A percentile compares a stretch with the other conserved stretches of the same genome.
Conservation (phyloP, 208 protist genomes). For the Trypanosoma cruzi region DNA sequence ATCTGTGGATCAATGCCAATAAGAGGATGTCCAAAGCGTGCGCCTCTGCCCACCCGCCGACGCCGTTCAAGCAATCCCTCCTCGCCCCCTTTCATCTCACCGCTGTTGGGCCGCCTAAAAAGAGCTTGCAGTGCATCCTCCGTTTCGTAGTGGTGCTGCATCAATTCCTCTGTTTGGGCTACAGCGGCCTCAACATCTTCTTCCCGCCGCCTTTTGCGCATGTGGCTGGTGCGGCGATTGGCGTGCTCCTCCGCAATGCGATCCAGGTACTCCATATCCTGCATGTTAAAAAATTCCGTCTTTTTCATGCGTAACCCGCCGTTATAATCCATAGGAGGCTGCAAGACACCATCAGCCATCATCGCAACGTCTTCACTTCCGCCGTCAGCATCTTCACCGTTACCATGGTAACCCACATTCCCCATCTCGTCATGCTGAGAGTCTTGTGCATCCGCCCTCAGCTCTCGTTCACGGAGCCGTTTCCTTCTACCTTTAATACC, state of each 20-base stretch:
- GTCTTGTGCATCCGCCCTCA: slow-evolving; percentile 18
- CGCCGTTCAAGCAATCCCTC: slow-evolving; percentile 27
- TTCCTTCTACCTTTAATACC: slow-evolving; percentile 85
- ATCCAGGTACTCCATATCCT: slow-evolving; percentile 82
- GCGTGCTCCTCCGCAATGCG: slow-evolving; percentile 76
- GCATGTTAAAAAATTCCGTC: slow-evolving; percentile 82
- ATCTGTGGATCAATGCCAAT: slow-evolving; percentile 64
- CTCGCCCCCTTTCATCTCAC: slow-evolving; percentile 19
- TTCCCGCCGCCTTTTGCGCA: slow-evolving; percentile 26
- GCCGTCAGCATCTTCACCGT: slow-evolving; percentile 17
- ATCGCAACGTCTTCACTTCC: slow-evolving; percentile 18
- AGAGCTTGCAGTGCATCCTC: slow-evolving; percentile 16
- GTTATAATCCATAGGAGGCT: slow-evolving; percentile 46
- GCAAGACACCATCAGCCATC: slow-evolving; percentile 46
- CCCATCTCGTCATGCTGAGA: slow-evolving; percentile 24
- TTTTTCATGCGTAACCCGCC: slow-evolving; percentile 78
- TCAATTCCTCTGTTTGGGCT: slow-evolving; percentile 32
- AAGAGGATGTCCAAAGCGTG: slow-evolving; percentile 73
- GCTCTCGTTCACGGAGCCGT: slow-evolving; percentile 63
- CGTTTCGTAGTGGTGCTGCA: slow-evolving; percentile 42
- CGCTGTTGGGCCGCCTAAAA: background rate
- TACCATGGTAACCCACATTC: slow-evolving; percentile 11
- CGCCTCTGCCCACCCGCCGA: slow-evolving; percentile 38
- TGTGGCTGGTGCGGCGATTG: slow-evolving; percentile 45
- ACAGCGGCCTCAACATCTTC: slow-evolving; percentile 24